Evolutionary conservation across 352 stramenopile species (phyloP).

Genomic region (Globisporangium rhizosaccharum): DNA sequence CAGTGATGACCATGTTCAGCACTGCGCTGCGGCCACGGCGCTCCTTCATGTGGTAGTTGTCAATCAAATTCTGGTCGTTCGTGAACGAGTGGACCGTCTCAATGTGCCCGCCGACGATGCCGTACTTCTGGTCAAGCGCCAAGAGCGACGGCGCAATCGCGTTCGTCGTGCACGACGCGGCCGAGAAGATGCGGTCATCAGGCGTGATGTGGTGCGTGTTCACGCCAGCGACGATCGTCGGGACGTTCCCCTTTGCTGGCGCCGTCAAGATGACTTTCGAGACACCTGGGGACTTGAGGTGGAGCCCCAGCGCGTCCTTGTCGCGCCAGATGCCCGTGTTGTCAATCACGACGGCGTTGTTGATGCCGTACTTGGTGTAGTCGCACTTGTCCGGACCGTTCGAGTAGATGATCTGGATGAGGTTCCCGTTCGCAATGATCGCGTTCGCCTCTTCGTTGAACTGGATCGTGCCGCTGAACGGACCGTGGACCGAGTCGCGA

Average conservation of each 20-base stretch:
- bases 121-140: constrained; percentile 77
- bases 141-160: constrained; percentile 73
- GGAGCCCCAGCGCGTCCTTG: constrained; percentile 51
- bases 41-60: constrained; percentile 88
- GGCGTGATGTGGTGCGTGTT: constrained; percentile 68
- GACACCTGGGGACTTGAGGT: constrained; percentile 73
- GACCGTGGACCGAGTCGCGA: constrained; percentile 84
- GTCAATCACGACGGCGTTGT: constrained; percentile 87
- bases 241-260: constrained; percentile 64
- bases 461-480: constrained; percentile 74
- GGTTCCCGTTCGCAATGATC: constrained; percentile 84
- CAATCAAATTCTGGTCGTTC: constrained; percentile 87
- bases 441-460: constrained; percentile 84
- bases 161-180: constrained; percentile 84
- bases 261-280: constrained; percentile 79
- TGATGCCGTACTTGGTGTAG: constrained; percentile 84
- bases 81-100: constrained; percentile 89
- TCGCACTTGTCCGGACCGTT: constrained; percentile 80
- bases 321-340: constrained; percentile 85
- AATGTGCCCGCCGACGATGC: constrained; percentile 80
- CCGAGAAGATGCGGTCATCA: constrained; percentile 63
- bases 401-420: constrained; percentile 87
- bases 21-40: constrained; percentile 79
- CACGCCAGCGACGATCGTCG: constrained; percentile 76
- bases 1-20: constrained; percentile 89